These are phyloP conservation scores for Coniochaeta hoffmannii DNA, from an alignment of 2,329 filamentous ascomycete genomes.

Conservation along the genomic window DNA sequence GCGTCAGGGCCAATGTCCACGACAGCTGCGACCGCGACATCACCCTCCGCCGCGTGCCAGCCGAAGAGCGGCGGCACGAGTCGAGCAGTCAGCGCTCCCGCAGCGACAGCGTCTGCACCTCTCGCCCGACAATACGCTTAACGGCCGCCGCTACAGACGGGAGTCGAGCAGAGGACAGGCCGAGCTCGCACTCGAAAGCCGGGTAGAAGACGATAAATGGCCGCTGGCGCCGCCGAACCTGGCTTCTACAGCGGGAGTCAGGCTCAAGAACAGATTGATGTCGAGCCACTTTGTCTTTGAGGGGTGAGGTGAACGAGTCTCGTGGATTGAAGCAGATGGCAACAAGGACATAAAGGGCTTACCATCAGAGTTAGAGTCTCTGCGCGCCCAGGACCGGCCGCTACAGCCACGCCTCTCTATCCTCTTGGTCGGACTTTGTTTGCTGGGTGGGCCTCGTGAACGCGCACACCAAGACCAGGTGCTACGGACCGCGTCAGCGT, in stretches of 20 bases:
- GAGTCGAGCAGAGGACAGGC: slow-evolving; percentile 39
- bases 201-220: slow-evolving; percentile 27
- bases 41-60: slow-evolving; percentile 53
- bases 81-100: slow-evolving; percentile 34
- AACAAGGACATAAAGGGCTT: too few species aligned
- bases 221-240: slow-evolving; percentile 49
- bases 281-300: too few species aligned
- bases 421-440: too few species aligned
- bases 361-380: too few species aligned
- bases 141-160: slow-evolving; percentile 42
- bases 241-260: slow-evolving; percentile 43
- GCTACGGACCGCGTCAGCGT: too few species aligned
- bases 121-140: slow-evolving; percentile 47
- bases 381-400: too few species aligned
- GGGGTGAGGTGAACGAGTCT: too few species aligned
- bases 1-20: slow-evolving; percentile 53
- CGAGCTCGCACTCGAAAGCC: slow-evolving; percentile 38
- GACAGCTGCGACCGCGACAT: slow-evolving; percentile 47
- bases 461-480: too few species aligned
- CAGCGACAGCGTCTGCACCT: slow-evolving; percentile 48
- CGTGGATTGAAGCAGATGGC: too few species aligned
- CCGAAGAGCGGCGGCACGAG: slow-evolving; percentile 40
- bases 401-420: too few species aligned
- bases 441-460: too few species aligned
- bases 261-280: slow-evolving; percentile 51